phyloP scores from a whole-genome alignment of 225 moss, liverwort and hornwort species.

The Asterella californica region DNA sequence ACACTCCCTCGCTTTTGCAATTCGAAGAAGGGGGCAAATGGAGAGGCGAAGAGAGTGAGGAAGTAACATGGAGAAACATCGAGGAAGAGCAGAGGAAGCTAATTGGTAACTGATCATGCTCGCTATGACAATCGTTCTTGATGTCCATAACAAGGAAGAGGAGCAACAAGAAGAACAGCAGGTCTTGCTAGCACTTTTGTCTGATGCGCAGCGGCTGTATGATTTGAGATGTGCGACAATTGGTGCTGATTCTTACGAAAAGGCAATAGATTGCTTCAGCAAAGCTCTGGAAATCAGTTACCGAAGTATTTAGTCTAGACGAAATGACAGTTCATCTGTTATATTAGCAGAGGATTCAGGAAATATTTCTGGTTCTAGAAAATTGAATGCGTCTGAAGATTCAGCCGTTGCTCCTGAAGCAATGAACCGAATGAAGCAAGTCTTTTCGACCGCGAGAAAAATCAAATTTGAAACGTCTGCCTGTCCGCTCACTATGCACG shows the following conservation, averaged over 20 bases:
- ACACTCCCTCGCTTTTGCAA: constrained; percentile 13
- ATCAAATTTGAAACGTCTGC: too few relatives aligned
- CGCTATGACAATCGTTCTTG: constrained; percentile 23
- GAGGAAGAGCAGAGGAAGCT: too few relatives aligned
- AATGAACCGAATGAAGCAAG: too few relatives aligned
- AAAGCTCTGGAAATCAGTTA: constrained; percentile 87
- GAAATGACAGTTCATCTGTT: not conserved
- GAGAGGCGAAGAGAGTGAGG: too few relatives aligned
- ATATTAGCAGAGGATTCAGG: not conserved
- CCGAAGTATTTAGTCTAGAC: not conserved
- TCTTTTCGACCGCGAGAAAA: too few relatives aligned
- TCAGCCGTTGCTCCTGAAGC: too few relatives aligned
- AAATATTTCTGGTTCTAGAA: not conserved
- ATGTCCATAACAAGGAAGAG: not conserved
- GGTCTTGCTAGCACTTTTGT: constrained; percentile 1
- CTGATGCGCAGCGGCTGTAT: constrained; percentile 57
- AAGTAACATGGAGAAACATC: not conserved
- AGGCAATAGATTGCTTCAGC: constrained; percentile 79
- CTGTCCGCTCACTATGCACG: too few relatives aligned
- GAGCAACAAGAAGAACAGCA: constrained; percentile 10
- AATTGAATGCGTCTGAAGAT: too few relatives aligned
- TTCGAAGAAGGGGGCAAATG: not conserved
- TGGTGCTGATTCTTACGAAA: constrained; percentile 59
- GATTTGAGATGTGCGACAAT: constrained; percentile 69
- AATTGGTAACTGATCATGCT: constrained; percentile 14